These are phyloP conservation scores for Pseudonitzschia pungens DNA, from an alignment of 108 stramenopile genomes.

Conservation along the genomic window DNA sequence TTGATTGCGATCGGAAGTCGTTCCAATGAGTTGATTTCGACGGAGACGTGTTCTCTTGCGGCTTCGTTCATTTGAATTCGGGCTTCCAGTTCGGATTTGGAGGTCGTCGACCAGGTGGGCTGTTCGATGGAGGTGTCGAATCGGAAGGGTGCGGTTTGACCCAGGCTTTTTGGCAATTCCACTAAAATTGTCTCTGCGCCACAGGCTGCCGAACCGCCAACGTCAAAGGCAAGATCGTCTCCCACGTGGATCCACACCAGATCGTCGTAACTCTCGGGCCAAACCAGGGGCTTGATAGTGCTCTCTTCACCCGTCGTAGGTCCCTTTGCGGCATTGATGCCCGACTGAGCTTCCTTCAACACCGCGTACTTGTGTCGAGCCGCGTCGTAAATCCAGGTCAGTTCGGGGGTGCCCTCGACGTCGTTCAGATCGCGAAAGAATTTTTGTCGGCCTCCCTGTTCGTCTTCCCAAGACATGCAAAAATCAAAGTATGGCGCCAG, in stretches of 20 bases:
- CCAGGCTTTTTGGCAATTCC: conserved; percentile 63
- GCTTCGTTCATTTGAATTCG: conserved; percentile 80
- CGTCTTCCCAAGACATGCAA: conserved; percentile 87
- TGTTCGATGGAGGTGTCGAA: conserved; percentile 56
- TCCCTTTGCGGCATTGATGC: conserved; percentile 31
- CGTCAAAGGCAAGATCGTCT: conserved; percentile 88
- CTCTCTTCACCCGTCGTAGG: conserved; percentile 19
- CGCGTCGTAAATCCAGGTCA: conserved; percentile 89
- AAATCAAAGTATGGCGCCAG: conserved; percentile 88
- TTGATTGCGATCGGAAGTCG: conserved; percentile 79
- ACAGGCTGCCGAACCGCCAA: conserved; percentile 71
- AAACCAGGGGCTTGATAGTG: conserved; percentile 22
- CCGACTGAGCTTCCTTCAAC: conserved; percentile 50
- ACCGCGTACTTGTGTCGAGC: conserved; percentile 75
- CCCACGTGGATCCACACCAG: conserved; percentile 84
- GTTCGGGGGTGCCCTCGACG: conserved; percentile 65
- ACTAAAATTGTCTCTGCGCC: conserved; percentile 87
- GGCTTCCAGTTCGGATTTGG: conserved; percentile 63
- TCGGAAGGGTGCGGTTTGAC: conserved; percentile 79
- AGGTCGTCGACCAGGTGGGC: conserved; percentile 73
- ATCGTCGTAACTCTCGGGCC: conserved; percentile 39
- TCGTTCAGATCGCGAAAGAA: conserved; percentile 76
- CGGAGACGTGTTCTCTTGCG: conserved; percentile 62
- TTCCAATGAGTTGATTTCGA: conserved; percentile 56
- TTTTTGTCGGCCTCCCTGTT: conserved; percentile 68